phyloP scores from a whole-genome alignment of 2,329 filamentous ascomycete genomes.

The Pseudocercospora macadamiae region DNA sequence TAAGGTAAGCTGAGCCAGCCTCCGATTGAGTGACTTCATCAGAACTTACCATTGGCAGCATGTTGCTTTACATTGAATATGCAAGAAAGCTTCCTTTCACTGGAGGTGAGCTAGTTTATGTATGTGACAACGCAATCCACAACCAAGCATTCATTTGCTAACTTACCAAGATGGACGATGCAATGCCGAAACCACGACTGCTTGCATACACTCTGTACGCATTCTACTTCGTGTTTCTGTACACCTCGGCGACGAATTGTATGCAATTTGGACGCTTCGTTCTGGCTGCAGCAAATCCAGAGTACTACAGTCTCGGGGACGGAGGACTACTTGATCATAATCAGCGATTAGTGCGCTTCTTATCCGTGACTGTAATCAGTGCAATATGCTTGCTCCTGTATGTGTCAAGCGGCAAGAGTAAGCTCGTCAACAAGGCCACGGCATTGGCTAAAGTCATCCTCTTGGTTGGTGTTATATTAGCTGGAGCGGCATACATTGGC shows the following conservation, averaged over 20 bases:
- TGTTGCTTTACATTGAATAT: slow-evolving; percentile 21
- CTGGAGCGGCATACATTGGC: slow-evolving; percentile 7
- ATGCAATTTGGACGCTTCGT: slow-evolving; percentile 19
- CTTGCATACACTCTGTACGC: slow-evolving; percentile 18
- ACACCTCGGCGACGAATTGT: slow-evolving; percentile 17
- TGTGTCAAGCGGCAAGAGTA: slow-evolving; percentile 9
- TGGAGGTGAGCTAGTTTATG: slow-evolving; percentile 24
- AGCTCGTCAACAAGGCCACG: slow-evolving; percentile 14
- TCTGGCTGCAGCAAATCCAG: slow-evolving; percentile 8
- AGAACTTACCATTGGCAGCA: slow-evolving; percentile 4
- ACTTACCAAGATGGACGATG: slow-evolving; percentile 8
- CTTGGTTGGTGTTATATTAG: slow-evolving; percentile 10
- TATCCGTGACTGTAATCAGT: slow-evolving; percentile 10
- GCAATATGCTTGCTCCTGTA: slow-evolving; percentile 14
- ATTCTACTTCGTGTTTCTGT: slow-evolving; percentile 22
- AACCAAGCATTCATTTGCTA: neutral
- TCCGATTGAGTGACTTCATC: neutral
- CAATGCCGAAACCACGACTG: slow-evolving; percentile 13
- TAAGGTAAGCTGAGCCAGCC: slow-evolving; percentile 8
- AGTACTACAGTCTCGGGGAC: neutral
- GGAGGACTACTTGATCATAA: slow-evolving; percentile 1
- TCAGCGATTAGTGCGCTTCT: slow-evolving; percentile 9
- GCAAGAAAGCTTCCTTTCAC: slow-evolving; percentile 19
- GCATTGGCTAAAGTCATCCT: slow-evolving; percentile 18
- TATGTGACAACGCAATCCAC: neutral